Conservation (phyloP, 2,329 filamentous ascomycete genomes). For the Talaromyces amestolkiae region DNA sequence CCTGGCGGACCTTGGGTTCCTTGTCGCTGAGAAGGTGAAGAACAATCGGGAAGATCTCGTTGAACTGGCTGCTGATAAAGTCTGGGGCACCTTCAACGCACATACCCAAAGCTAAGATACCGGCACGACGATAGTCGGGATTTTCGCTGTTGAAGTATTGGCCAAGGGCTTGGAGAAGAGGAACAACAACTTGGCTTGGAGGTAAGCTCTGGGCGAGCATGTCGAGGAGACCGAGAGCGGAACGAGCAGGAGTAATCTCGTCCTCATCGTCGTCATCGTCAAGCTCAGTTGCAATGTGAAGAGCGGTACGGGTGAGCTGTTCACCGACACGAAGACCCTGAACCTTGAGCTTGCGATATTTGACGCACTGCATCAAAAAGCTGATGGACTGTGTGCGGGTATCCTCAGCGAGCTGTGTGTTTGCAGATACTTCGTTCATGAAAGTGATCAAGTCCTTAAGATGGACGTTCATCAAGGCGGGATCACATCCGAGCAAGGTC, state of each 20-base stretch:
- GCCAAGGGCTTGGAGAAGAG: conserved; percentile 81
- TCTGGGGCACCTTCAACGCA: conserved; percentile 95
- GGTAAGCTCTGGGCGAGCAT: conserved; percentile 84
- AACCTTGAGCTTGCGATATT: conserved; percentile 92
- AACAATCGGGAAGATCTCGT: conserved; percentile 79
- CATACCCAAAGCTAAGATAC: conserved; percentile 87
- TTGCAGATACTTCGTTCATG: conserved; percentile 83
- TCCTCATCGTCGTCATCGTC: conserved; percentile 73
- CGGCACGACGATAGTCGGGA: conserved; percentile 79
- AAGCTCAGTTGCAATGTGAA: conserved; percentile 87
- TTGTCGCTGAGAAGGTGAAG: conserved; percentile 77
- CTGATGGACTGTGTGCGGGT: conserved; percentile 84
- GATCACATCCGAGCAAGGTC: conserved; percentile 86
- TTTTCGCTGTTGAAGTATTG: conserved; percentile 73
- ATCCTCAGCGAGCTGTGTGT: conserved; percentile 76
- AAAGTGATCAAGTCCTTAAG: conserved; percentile 88
- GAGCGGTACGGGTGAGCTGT: conserved; percentile 79
- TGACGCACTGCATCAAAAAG: conserved; percentile 89
- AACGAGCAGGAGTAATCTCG: conserved; percentile 78
- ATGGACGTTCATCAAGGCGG: conserved; percentile 76
- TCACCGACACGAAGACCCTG: conserved; percentile 86
- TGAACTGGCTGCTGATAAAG: conserved; percentile 91
- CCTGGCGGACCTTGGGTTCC: conserved; percentile 80
- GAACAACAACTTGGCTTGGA: conserved; percentile 89
- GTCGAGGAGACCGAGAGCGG: conserved; percentile 82